Base-by-base conservation (phyloP, 176 grass and related monocot genomes). In the Oryza glumipatula region DNA sequence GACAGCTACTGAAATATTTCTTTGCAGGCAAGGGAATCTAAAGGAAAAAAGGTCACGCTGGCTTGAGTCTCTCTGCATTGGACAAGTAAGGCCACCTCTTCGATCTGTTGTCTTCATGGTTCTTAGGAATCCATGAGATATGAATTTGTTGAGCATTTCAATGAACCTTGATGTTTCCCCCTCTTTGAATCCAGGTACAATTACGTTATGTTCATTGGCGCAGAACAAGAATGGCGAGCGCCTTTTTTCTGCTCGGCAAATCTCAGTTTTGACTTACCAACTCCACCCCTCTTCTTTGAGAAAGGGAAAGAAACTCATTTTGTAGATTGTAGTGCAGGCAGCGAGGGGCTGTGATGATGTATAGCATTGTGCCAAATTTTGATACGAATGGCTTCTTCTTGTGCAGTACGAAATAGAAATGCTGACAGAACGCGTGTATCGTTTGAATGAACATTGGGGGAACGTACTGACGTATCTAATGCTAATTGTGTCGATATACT, bases 21-120 rank as follows among this genome's bases (percentile, higher is more conserved):
- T 45, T 78, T 86, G 88, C 96, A 98, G 96, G 86, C 86, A 82
- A 95, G 91, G 43, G 96, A 95, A 70, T 87, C 80, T 0, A 98
- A 98, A 89, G 96, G 96, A 49, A 98, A 98, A 92, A 93, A 89
- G 79, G 96, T 94, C 48, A 95, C 96, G 3, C 44, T 95, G 61
- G 93, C 96, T 83, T 32, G 30, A 32, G 19, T 13, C 21, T 39
- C 15, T 14, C 52, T 17, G 76, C 22, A 44, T 54, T 7, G 51
- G 66, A 58, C 22, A 65, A 79, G 69, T 72, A 33, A 72, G 72
- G 66, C 30, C 54, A 16, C 22, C 39, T 41, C 23, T 58, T 30
- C 12, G 76, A 32, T 28, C 38, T 15, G 12, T 67, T 23, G 36
- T 32, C 30, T 32, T 7, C 5, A 58, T 72, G 44, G 45, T 72